Evolutionary conservation across 1,139 yeast species (phyloP).

Genomic region (Maudiozyma humilis): DNA sequence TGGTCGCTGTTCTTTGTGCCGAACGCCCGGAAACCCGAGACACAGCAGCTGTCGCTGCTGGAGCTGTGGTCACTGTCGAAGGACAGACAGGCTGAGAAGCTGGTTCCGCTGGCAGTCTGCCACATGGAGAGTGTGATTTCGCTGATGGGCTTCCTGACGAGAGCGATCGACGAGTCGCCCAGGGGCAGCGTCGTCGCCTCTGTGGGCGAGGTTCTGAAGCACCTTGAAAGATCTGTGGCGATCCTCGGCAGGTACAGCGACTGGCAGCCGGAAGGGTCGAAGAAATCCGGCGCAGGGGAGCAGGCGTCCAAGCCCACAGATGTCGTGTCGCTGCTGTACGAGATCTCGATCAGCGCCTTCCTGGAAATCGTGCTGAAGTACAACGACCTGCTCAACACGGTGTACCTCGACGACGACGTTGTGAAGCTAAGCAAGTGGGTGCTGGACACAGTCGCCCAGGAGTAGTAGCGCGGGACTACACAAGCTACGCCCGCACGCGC

Average conservation of each 20-base stretch:
- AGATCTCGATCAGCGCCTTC: constrained; percentile 54
- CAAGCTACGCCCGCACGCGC: too few relatives aligned
- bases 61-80: constrained; percentile 28
- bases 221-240: constrained; percentile 54
- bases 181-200: constrained; percentile 44
- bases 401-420: constrained; percentile 52
- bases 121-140: constrained; percentile 58
- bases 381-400: constrained; percentile 54
- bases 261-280: constrained; percentile 19
- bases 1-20: constrained; percentile 25
- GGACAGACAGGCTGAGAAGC: constrained; percentile 41
- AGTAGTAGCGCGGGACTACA: neutral
- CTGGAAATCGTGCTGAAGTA: constrained; percentile 56
- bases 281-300: constrained; percentile 12
- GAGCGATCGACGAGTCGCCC: constrained; percentile 58
- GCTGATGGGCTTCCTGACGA: constrained; percentile 41
- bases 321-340: constrained; percentile 49
- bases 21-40: neutral
- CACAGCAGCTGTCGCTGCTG: constrained; percentile 16
- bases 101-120: constrained; percentile 55
- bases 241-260: constrained; percentile 41
- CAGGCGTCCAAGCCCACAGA: constrained; percentile 22
- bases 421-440: constrained; percentile 66
- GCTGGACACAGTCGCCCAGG: constrained; percentile 38
- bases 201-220: constrained; percentile 50